Base-by-base conservation (phyloP, 2,329 filamentous ascomycete genomes). In the Neofusicoccum cordaticola region DNA sequence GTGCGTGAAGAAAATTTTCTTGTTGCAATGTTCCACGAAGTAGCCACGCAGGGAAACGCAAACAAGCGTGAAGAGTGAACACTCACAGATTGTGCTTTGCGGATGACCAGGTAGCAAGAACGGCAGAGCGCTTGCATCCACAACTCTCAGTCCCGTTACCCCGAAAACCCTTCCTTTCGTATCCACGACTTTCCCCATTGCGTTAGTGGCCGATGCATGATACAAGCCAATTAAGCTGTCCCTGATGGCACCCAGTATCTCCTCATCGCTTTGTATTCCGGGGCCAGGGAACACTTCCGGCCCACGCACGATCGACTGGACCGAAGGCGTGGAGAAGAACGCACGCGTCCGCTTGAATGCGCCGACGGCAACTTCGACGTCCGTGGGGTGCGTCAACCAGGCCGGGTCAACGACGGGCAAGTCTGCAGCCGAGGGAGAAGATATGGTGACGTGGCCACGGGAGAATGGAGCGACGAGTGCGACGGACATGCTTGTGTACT, bases 111-210 rank as follows among this genome's bases (percentile, higher is more conserved):
- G 76, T n/a, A 74, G 73, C 15, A 75, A 64, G 6, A 78, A 67
- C 0, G 75, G 67, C 34, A 78, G 73, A 22, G 69, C 68, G 11
- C 66, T 68, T 4, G 73, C 72, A 69, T 81, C 78, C 19, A 78
- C 77, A 1, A 81, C 74, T 19, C 79, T 69, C 41, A 81, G 62
- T 1, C 73, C 72, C 34, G 75, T 63, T 7, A 78, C 72, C 1
- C 78, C 77, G 60, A 71, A 71, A 15, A 81, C 79, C 47, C 70
- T 72, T 27, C 74, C 77, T 31, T 71, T 69, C 1, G 69, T 68
- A 65, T 80, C 77, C 8, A 80, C 76, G 31, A 78, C 77, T 1
- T 66, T 74, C 2, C 77, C 77, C 77, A 79, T 78, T 67, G 69
- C 71, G 15, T 70, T 74, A 0, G 75, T 74, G 3, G 74, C 75